Base-by-base conservation (phyloP, 2,329 filamentous ascomycete species). In the Colletotrichum trifolii region DNA sequence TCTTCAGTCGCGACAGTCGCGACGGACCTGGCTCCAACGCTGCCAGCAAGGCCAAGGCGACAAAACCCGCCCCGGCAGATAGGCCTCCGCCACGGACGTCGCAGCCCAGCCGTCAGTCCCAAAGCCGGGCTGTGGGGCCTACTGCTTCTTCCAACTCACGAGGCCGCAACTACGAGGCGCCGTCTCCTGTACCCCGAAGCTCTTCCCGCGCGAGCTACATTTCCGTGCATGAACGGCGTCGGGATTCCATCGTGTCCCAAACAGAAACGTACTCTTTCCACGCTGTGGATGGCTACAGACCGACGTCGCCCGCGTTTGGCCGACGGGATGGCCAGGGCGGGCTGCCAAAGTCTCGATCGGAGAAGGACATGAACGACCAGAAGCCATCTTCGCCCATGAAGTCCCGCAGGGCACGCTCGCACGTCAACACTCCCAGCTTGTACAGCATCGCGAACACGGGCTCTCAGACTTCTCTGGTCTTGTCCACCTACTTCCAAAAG, bases 381-480 rank as follows among this genome's bases (percentile, higher is more conserved):
- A 66, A 64, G 33, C 64, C 60, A 4, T 35, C 60, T 9, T 66
- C 64, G n/a, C 64, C 64, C 8, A 60, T 67, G 46, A 65, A 63
- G n/a, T 56, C 64, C 58, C 70, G 74, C 34, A 78, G 74, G 2
- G 69, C 69, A 6, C 69, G 69, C 39, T 78, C 78, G 0, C 75
- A 75, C 8, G 71, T 74, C 12, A 75, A 82, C 62, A 78, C 80
- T 0, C 81, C 82, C 2, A 90, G 87, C 67, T 83, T 90, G 13
- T 89, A 89, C 71, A 90, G 87, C 4, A 74, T 89, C 3, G 81
- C 80, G 17, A 85, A 86, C 0, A 85, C 83, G 66, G 83, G 81
- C 55, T 88, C 86, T 0, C 82, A 86, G 64, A 78, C 81, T 2
- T 88, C 86, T 0, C 73, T 89, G 6, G 75, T 85, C 0, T 72